These are phyloP conservation scores for Dalbergia oliveri DNA, from an alignment of 306 rosid species.

Conservation along the genomic window DNA sequence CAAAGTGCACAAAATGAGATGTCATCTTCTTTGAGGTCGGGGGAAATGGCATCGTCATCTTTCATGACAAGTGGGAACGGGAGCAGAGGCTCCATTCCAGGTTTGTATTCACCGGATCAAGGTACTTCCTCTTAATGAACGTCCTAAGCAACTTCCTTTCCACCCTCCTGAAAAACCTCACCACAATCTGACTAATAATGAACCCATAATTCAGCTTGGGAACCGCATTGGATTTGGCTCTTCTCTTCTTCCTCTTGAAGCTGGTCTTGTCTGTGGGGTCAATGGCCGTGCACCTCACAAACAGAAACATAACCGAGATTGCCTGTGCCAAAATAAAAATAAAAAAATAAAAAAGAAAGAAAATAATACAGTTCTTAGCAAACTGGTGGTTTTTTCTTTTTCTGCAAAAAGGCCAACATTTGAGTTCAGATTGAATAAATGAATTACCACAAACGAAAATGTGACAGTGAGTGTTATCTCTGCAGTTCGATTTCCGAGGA, in stretches of 20 bases:
- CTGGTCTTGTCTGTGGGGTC: slow-evolving; percentile 88
- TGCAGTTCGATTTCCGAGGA: slow-evolving; percentile 72
- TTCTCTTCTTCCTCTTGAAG: slow-evolving; percentile 61
- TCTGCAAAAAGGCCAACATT: not conserved
- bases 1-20: slow-evolving; percentile 86
- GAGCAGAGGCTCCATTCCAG: slow-evolving; percentile 72
- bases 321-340: slow-evolving; percentile 54
- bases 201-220: slow-evolving; percentile 67
- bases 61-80: slow-evolving; percentile 82
- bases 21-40: slow-evolving; percentile 71
- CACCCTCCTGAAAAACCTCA: slow-evolving; percentile 76
- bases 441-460: slow-evolving; percentile 68
- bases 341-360: not conserved
- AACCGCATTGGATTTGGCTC: slow-evolving; percentile 41
- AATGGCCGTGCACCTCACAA: slow-evolving; percentile 84
- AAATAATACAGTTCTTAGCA: not conserved
- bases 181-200: slow-evolving; percentile 69
- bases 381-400: not conserved
- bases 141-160: slow-evolving; percentile 86
- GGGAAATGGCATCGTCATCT: slow-evolving; percentile 82
- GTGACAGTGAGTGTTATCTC: slow-evolving; percentile 68
- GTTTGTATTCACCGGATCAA: slow-evolving; percentile 70
- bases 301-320: slow-evolving; percentile 69
- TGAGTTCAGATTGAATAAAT: slow-evolving; percentile 2
- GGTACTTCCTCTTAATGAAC: slow-evolving; percentile 79